These are phyloP conservation scores for Protomyces pachydermus DNA, from an alignment of 1,139 yeast species.

Conservation along the genomic window DNA sequence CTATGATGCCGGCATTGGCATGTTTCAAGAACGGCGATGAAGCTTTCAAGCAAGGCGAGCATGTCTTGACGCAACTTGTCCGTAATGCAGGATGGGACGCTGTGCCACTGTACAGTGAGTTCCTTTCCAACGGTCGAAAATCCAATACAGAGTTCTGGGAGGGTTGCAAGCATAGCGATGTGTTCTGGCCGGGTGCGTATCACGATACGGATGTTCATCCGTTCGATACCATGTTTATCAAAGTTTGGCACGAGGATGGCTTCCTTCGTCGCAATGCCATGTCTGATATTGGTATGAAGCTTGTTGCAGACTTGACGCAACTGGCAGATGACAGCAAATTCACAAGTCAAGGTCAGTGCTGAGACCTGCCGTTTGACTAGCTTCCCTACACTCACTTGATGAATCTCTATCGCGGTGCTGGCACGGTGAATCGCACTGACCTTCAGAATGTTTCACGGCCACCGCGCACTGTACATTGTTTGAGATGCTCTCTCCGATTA, in stretches of 20 bases:
- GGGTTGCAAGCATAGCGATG: constrained; percentile 1
- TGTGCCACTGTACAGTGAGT: constrained; percentile 5
- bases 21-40: neutral
- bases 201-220: constrained; percentile 16
- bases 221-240: constrained; percentile 20
- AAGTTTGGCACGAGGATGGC: neutral
- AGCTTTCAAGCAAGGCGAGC: constrained; percentile 3
- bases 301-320: constrained; percentile 5
- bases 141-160: constrained; percentile 13
- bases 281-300: constrained; percentile 3
- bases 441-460: no score
- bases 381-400: no score
- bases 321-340: constrained; percentile 11
- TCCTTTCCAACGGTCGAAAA: neutral
- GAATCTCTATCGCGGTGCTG: no score
- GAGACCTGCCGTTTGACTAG: neutral
- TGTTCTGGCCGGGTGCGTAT: neutral
- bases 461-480: no score
- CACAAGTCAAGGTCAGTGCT: constrained; percentile 18
- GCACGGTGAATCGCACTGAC: no score
- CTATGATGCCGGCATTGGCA: constrained; percentile 9
- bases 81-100: constrained; percentile 25
- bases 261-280: neutral
- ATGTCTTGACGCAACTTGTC: neutral
- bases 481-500: no score